Conservation (phyloP, 169 alveolate genomes). For the Plasmodium relictum region DNA sequence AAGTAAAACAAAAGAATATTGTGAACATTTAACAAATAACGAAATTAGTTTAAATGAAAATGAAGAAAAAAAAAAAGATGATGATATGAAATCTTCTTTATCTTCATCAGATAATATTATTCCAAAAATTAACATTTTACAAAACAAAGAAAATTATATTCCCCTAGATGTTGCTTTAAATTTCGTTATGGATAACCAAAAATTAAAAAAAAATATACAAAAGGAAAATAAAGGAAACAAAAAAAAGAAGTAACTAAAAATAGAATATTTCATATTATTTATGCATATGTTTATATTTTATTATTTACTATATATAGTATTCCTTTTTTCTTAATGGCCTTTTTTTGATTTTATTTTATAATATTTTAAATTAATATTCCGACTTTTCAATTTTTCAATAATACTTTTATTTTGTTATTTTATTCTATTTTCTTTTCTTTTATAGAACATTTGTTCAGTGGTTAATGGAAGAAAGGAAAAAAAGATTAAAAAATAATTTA, state of each 20-base stretch:
- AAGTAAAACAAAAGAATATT: slow-evolving; percentile 1
- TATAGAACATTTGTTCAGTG: slow-evolving; percentile 76
- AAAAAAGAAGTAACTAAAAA: slow-evolving; percentile 28
- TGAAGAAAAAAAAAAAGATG: slow-evolving; percentile 10
- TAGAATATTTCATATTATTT: background rate
- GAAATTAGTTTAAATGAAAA: background rate
- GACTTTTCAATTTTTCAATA: background rate
- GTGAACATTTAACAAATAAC: background rate
- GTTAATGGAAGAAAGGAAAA: slow-evolving; percentile 75
- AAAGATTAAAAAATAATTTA: slow-evolving; percentile 65
- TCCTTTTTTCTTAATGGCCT: background rate
- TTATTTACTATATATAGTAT: background rate
- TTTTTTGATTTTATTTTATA: background rate
- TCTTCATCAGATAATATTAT: slow-evolving; percentile 60
- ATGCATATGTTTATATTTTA: background rate
- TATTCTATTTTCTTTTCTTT: slow-evolving; percentile 13
- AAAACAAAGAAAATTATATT: slow-evolving; percentile 65
- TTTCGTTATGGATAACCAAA: slow-evolving; percentile 67
- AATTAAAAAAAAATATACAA: slow-evolving; percentile 48
- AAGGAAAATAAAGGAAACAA: slow-evolving; percentile 60
- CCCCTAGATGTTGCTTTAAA: slow-evolving; percentile 71
- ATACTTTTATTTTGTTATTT: background rate
- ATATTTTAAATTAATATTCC: background rate
- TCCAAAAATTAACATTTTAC: slow-evolving; percentile 70
- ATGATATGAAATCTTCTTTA: slow-evolving; percentile 29